These are phyloP conservation scores for Calonectria pseudoturangicola DNA, from an alignment of 2,329 filamentous ascomycete genomes.

Conservation along the genomic window DNA sequence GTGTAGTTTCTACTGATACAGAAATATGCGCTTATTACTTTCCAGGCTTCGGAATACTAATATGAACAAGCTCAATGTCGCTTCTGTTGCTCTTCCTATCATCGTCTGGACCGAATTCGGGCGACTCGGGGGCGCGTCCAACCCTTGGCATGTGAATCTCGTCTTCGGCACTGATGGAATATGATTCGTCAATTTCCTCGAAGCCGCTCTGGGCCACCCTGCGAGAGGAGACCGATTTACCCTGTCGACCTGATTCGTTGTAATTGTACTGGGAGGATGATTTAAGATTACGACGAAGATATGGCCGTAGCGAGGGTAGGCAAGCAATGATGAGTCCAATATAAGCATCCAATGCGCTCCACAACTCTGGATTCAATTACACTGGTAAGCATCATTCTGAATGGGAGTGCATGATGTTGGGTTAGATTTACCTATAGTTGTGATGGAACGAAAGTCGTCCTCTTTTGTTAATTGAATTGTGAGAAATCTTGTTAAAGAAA, in stretches of 20 bases:
- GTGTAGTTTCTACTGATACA: not conserved
- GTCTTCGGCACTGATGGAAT: not conserved
- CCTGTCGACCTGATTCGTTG: not conserved
- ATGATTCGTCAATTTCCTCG: conserved; percentile 12
- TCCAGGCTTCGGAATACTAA: not conserved
- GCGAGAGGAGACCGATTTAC: not conserved
- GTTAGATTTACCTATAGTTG: conserved; percentile 1
- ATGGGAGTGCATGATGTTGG: not conserved
- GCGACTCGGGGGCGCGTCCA: not conserved
- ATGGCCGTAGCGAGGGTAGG: not conserved
- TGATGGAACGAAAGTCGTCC: conserved; percentile 5
- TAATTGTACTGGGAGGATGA: conserved; percentile 17
- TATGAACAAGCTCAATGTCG: conserved; percentile 12
- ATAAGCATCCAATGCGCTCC: conserved; percentile 12
- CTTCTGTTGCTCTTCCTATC: conserved; percentile 5
- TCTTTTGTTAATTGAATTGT: not conserved
- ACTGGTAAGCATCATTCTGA: no score
- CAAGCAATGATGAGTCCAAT: conserved; percentile 19
- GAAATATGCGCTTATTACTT: not conserved
- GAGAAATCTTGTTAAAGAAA: conserved; percentile 1
- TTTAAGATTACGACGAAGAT: not conserved
- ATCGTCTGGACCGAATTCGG: not conserved
- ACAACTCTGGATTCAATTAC: not conserved
- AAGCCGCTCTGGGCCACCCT: conserved; percentile 3
- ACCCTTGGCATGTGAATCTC: not conserved